These are phyloP conservation scores for Teratosphaeria viscida DNA, from an alignment of 2,329 filamentous ascomycete genomes.

Conservation along the genomic window DNA sequence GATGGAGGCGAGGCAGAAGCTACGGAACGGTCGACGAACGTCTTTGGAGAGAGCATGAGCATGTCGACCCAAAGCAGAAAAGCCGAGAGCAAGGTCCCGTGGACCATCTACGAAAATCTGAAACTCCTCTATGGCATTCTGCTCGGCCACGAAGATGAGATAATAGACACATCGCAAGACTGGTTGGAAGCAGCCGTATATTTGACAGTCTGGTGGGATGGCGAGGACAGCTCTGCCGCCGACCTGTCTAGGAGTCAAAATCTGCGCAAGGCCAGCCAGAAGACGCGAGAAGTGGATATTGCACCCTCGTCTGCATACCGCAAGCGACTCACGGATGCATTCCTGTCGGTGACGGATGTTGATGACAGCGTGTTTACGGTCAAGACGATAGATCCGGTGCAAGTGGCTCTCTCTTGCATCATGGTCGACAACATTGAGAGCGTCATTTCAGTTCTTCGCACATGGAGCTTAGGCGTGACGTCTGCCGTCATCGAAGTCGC, in stretches of 20 bases:
- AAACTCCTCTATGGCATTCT: constrained; percentile 71
- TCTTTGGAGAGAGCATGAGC: constrained; percentile 42
- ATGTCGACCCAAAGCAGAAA: constrained; percentile 56
- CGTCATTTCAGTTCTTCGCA: constrained; percentile 61
- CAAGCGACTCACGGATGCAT: constrained; percentile 59
- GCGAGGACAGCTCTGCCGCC: constrained; percentile 41
- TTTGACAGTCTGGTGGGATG: constrained; percentile 86
- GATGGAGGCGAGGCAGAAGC: constrained; percentile 29
- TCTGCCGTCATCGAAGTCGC: constrained; percentile 74
- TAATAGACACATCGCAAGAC: constrained; percentile 69
- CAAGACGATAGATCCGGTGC: constrained; percentile 63
- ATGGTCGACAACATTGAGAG: constrained; percentile 75
- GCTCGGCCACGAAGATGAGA: constrained; percentile 63
- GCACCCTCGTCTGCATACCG: constrained; percentile 59
- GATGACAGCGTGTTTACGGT: constrained; percentile 60
- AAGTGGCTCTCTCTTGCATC: constrained; percentile 70
- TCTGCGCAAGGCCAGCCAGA: constrained; percentile 21
- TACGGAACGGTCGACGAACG: constrained; percentile 22
- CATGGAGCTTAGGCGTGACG: constrained; percentile 72
- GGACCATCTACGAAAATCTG: constrained; percentile 80
- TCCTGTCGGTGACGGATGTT: constrained; percentile 54
- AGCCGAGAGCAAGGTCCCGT: constrained; percentile 78
- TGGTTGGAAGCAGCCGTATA: constrained; percentile 86
- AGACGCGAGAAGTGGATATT: constrained; percentile 38
- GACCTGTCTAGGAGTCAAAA: constrained; percentile 32